Evolutionary conservation across 2,329 filamentous ascomycete genomes (phyloP).

Genomic region (Atkinsonella texensis): DNA sequence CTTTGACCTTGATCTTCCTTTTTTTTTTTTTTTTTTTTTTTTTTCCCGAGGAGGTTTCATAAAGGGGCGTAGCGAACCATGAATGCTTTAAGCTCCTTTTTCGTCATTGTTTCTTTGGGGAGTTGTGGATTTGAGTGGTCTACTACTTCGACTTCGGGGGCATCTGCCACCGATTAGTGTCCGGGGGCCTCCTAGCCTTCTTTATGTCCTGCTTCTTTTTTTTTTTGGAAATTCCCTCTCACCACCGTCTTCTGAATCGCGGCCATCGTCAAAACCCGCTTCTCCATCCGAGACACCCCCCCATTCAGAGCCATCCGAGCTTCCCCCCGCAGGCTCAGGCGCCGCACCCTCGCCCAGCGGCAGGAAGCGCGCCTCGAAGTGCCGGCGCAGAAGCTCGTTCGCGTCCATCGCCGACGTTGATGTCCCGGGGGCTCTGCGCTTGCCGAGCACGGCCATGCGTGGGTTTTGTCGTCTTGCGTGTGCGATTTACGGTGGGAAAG

Average conservation of each 20-base stretch:
- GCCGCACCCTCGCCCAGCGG: conserved; percentile 41
- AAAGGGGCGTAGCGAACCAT: conserved; percentile 42
- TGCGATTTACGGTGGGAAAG: too few relatives aligned
- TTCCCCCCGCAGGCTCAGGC: too few relatives aligned
- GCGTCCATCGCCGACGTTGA: conserved; percentile 37
- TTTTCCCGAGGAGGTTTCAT: background rate
- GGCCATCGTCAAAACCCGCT: conserved; percentile 15
- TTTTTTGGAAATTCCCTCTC: too few relatives aligned
- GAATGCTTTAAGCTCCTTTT: conserved; percentile 64
- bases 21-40: background rate
- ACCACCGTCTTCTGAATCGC: conserved; percentile 17
- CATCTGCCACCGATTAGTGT: conserved; percentile 9
- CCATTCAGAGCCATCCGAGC: conserved; percentile 4
- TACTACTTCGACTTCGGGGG: conserved; percentile 42
- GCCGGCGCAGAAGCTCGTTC: conserved; percentile 64
- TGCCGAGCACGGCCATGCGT: conserved; percentile 35
- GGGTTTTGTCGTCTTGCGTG: background rate
- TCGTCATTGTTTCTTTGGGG: conserved; percentile 39
- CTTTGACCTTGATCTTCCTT: too few relatives aligned
- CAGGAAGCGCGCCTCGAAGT: conserved; percentile 82
- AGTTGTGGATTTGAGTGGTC: conserved; percentile 38
- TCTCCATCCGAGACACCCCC: conserved; percentile 15
- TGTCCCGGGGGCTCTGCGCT: conserved; percentile 31
- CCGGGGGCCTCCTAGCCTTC: too few relatives aligned
- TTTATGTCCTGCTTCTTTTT: too few relatives aligned